Evolutionary conservation across 805 yeast genomes (phyloP), one percentile per base, ranked within the genome.

Genomic region (Metschnikowia noctiluminum): DNA sequence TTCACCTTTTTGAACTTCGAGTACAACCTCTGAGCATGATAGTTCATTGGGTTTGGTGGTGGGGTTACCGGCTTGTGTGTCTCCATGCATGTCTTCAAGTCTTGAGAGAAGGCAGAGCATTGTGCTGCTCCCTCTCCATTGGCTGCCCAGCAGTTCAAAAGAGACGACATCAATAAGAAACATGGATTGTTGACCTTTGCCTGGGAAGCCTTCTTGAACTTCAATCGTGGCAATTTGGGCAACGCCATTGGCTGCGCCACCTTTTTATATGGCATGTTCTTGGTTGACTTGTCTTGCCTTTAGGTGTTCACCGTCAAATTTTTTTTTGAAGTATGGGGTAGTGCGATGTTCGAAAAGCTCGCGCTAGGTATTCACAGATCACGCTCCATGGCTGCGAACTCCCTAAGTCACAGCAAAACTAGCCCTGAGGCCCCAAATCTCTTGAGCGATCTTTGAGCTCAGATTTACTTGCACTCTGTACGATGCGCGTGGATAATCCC

Each of bases 101-200:
- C 89, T 34, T 68, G 64, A 61, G 85, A 95, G 41, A 88, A 68
- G 7, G 71, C 73, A 26, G 77, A 72, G 69, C 98, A 91, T 41
- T 71, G 76, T 10, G 76, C 70, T 21, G 85, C 73, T 51, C 94
- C 91, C 66, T 89, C 96, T 42, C 95, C 92, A 69, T 89, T 87
- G 26, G 97, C 87, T 2, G 97, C 95, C 98, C 98, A 91, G 71
- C 98, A 91, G 75, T 87, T 88, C 58, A 91, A 73, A 65, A 91
- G 76, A 42, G 88, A 84, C 1, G 94, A 84, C 91, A 91, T 87
- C 54, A 86, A 70, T 48, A 88, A 89, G 51, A 82, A 66, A 66
- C 97, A 90, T 49, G 88, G 82, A 57, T 85, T 83, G 41, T 87
- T 79, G 49, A 76, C 66, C 56, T 80, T 81, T 43, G 77, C 74